Evolutionary conservation across 352 stramenopile genomes (phyloP), one percentile per base, ranked within the genome.

Genomic region (Phytophthora cactorum): DNA sequence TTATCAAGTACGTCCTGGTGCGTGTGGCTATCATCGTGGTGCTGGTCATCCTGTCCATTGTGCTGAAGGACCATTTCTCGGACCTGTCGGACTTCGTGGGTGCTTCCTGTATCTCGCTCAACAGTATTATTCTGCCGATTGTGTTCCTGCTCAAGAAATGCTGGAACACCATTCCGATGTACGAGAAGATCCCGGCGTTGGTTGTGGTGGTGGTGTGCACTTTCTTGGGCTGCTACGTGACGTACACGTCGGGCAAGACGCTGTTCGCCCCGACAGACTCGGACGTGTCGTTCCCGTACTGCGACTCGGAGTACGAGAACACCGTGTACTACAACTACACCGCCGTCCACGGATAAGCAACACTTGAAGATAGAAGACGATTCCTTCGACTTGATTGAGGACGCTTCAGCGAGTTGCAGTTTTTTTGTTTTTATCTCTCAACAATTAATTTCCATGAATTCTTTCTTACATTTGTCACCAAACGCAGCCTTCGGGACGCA

Each of bases 21-120:
- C 76, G 78, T 22, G 50, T 84, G 22, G 51, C 67, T 2, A 74
- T 87, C 22, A 74, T 89, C n/a, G 54, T 75, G 4, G 34, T 86
- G 50, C 47, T 75, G 38, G 68, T 75, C 4, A 54, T 68, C n/a
- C 41, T 72, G 28, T 75, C 68, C 5, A 69, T 75, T 15, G 46
- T 72, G 32, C 28, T 72, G 32, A 68, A 46, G 41, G 63, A 75
- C 58, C 69, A 84, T 44, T 85, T 89, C 52, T 59, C 70, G 14
- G 80, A 86, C 57, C 60, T 89, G 27, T 74, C 70, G 17, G 81
- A 87, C 66, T 87, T 89, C 27, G 68, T 85, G 34, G 81, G 81
- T 15, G 75, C 81, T 2, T 89, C 76, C 14, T 70, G 70, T 59
- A 81, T 83, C 25, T 74, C 78, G 5, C 57, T 82, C 12, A 79